Percentiles rank a stretch among this genome's conserved stretches.
phyloP scores from a whole-genome alignment of 495 filamentous ascomycete genomes.

The Cairneyella variabilis region DNA sequence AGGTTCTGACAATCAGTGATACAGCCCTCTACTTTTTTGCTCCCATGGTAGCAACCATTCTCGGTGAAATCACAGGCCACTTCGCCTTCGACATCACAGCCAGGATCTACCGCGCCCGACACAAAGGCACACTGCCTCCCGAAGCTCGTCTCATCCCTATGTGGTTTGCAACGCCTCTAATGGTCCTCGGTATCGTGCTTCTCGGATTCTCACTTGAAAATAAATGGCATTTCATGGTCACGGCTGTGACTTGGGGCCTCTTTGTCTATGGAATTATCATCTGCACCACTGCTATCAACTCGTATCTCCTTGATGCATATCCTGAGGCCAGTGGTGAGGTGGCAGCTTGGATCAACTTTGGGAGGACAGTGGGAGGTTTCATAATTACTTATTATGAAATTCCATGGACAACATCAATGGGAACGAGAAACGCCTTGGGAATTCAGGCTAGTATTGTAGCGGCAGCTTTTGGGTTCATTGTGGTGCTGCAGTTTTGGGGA shows the following conservation, averaged over 20 bases:
- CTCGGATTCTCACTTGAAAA: slow-evolving; percentile 45
- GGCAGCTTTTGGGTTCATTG: neutral
- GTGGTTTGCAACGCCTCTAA: slow-evolving; percentile 39
- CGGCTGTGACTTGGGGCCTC: slow-evolving; percentile 40
- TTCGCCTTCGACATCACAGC: slow-evolving; percentile 49
- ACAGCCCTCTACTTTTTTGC: slow-evolving; percentile 49
- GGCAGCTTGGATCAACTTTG: slow-evolving; percentile 40
- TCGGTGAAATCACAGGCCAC: slow-evolving; percentile 47
- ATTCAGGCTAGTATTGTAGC: slow-evolving; percentile 20
- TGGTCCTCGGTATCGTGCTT: slow-evolving; percentile 40
- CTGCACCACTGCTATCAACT: neutral
- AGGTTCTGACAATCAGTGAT: neutral
- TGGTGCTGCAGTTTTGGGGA: neutral
- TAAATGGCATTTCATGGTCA: slow-evolving; percentile 44
- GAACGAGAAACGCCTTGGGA: slow-evolving; percentile 26
- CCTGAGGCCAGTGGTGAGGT: slow-evolving; percentile 46
- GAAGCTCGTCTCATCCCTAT: slow-evolving; percentile 46
- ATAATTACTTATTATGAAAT: slow-evolving; percentile 41
- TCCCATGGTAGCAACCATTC: slow-evolving; percentile 39
- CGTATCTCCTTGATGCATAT: slow-evolving; percentile 28
- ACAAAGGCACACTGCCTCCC: slow-evolving; percentile 43
- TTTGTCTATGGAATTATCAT: slow-evolving; percentile 38
- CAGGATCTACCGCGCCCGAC: slow-evolving; percentile 32
- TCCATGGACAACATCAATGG: slow-evolving; percentile 26
- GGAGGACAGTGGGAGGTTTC: slow-evolving; percentile 37